A percentile compares a stretch with the other conserved stretches of the same genome.
Evolutionary conservation across 2,329 filamentous ascomycete species (phyloP).

Genomic region (Stagonosporopsis tanaceti): DNA sequence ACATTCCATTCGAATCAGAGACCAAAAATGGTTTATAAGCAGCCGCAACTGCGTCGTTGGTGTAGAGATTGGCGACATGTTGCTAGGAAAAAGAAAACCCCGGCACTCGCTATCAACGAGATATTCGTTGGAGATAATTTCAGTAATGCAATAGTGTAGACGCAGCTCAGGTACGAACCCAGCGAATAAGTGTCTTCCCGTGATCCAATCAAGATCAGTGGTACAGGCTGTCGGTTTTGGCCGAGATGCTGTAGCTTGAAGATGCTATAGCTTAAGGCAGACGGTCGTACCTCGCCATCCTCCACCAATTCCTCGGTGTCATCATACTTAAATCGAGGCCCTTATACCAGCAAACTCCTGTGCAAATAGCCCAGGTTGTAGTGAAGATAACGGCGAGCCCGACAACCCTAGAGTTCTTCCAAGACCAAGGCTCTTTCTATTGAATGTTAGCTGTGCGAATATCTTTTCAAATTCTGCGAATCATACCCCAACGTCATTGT

Average conservation of each 20-base stretch:
- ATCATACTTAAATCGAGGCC: constrained; percentile 34
- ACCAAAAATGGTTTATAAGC: not conserved
- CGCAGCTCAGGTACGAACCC: not conserved
- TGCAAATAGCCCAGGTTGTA: constrained; percentile 32
- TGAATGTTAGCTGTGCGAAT: not conserved
- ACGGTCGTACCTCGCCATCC: constrained; percentile 15
- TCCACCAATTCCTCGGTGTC: constrained; percentile 31
- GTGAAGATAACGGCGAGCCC: constrained; percentile 34
- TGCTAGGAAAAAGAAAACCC: not conserved
- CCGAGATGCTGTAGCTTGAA: not conserved
- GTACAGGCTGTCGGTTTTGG: not conserved
- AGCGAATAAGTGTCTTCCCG: not conserved
- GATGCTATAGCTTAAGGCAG: not conserved
- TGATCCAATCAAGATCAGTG: not conserved
- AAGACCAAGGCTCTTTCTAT: constrained; percentile 33
- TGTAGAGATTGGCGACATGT: not conserved
- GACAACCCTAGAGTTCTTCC: constrained; percentile 38
- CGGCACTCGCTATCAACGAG: not conserved
- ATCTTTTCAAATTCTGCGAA: not conserved
- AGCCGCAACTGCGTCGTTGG: not conserved
- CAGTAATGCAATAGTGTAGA: not conserved
- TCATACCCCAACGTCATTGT: not conserved
- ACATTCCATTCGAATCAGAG: too few relatives aligned
- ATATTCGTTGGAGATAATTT: not conserved
- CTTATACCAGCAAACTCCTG: constrained; percentile 35